Evolutionary conservation across 2,329 filamentous ascomycete species (phyloP), one percentile per base, ranked within the genome.

Genomic region (Colletotrichum sansevieriae): DNA sequence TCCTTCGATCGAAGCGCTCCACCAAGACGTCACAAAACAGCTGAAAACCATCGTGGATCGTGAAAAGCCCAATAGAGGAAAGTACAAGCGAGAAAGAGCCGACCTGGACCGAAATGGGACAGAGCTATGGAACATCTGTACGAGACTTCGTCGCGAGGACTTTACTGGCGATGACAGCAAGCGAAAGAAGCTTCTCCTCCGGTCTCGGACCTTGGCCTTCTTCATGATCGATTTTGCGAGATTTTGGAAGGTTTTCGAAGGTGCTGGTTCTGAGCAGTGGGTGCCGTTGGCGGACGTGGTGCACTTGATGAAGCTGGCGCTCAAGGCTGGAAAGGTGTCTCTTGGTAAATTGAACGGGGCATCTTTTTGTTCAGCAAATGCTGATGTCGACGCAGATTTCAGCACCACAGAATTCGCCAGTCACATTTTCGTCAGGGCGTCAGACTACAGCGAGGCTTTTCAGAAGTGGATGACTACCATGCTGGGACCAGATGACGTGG

Each of bases 71-170:
- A 15, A 51, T 0, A 57, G 35, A 29, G 44, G 49, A 7, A 70
- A 58, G 11, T 6, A 58, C 29, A 67, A 15, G n/a, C 37, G 12
- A 18, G 67, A 18, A 15, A 47, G 13, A 10, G 74, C 70, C 39
- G 82, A 86, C 5, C 78, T 93, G 3, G 90, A 92, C 69, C 76
- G 72, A 5, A 72, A 82, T 7, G 91, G 87, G 63, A 84, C 86
- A 0, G 80, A 82, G 25, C 78, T 94, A 8, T 94, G 91, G 91
- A 94, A 94, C 71, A 75, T 85, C 6, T 89, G 88, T 46, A 88
- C 89, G 1, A 84, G 85, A 29, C 74, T 88, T 6, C 80, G 77
- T 43, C 78, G 81, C 8, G 75, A 82, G 58, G 74, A 77, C 70
- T 65, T 74, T 29, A 49, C 73, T 22, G 59, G 74, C 20, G 37